These are phyloP conservation scores for Colletotrichum tamarilloi DNA, from an alignment of 2,329 filamentous ascomycete genomes.

Conservation along the genomic window DNA sequence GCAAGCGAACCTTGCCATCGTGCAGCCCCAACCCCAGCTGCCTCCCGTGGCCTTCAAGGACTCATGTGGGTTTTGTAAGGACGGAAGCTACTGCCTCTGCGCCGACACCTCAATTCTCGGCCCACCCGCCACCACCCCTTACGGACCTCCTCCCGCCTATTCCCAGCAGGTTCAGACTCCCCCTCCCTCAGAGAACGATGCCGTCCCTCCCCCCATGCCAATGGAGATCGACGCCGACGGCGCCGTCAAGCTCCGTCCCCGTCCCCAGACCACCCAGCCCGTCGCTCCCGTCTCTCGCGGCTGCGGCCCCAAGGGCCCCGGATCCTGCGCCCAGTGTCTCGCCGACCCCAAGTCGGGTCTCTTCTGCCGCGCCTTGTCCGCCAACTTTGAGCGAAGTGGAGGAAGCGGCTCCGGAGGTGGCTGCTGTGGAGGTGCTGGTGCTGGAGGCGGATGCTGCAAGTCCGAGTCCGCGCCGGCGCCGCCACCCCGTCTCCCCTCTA, in stretches of 20 bases:
- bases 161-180: slow-evolving; percentile 62
- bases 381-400: slow-evolving; percentile 63
- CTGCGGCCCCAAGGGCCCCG: slow-evolving; percentile 77
- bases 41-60: slow-evolving; percentile 62
- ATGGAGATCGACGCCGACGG: slow-evolving; percentile 71
- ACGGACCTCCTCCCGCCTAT: slow-evolving; percentile 40
- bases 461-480: slow-evolving; percentile 45
- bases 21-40: slow-evolving; percentile 44
- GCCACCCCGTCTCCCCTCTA: slow-evolving; percentile 41
- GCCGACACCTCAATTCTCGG: slow-evolving; percentile 66
- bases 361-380: slow-evolving; percentile 85
- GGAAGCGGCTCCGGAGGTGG: slow-evolving; percentile 43
- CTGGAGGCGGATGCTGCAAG: slow-evolving; percentile 75
- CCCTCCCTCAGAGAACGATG: slow-evolving; percentile 71
- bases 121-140: slow-evolving; percentile 18
- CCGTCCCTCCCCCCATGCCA: slow-evolving; percentile 61
- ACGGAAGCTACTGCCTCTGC: slow-evolving; percentile 85
- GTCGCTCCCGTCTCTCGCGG: slow-evolving; percentile 46
- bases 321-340: slow-evolving; percentile 82
- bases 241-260: slow-evolving; percentile 67
- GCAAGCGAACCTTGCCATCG: slow-evolving; percentile 32
- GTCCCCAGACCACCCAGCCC: slow-evolving; percentile 45
- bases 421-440: slow-evolving; percentile 71
- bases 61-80: slow-evolving; percentile 84
- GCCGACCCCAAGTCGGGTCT: slow-evolving; percentile 82